Percentiles rank a stretch among this genome's conserved stretches.
These are phyloP conservation scores for Singerocomus rubriflavus DNA, from an alignment of 1,284 basidiomycete genomes.

Conservation along the genomic window DNA sequence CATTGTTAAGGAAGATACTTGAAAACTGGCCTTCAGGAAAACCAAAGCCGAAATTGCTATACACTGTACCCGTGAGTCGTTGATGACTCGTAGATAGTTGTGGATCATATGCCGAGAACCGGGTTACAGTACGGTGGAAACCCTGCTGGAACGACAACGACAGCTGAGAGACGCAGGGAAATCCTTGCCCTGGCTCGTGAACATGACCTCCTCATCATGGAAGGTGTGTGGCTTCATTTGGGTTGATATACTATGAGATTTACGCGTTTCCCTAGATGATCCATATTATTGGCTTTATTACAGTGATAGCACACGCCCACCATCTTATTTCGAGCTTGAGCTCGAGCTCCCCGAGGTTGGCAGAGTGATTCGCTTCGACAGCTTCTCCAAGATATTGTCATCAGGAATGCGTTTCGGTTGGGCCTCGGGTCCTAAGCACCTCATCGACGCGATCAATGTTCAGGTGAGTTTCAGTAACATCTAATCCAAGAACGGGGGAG, in stretches of 20 bases:
- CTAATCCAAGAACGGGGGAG: not conserved
- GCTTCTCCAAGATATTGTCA: slow-evolving; percentile 81
- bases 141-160: slow-evolving; percentile 74
- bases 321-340: slow-evolving; percentile 78
- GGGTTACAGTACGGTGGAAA: slow-evolving; percentile 66
- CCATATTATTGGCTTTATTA: slow-evolving; percentile 71
- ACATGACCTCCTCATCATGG: slow-evolving; percentile 76
- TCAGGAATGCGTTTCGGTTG: slow-evolving; percentile 79
- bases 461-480: slow-evolving; percentile 43
- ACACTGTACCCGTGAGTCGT: slow-evolving; percentile 65
- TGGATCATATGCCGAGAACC: not conserved
- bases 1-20: slow-evolving; percentile 59
- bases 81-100: not conserved
- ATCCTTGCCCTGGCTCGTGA: slow-evolving; percentile 69
- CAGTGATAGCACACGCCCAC: slow-evolving; percentile 53
- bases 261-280: slow-evolving; percentile 46
- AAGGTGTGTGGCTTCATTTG: slow-evolving; percentile 45
- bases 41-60: slow-evolving; percentile 74
- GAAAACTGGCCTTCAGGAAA: slow-evolving; percentile 71
- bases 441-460: slow-evolving; percentile 72
- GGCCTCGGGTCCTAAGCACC: slow-evolving; percentile 67
- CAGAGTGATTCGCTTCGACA: slow-evolving; percentile 78
- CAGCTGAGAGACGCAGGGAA: slow-evolving; percentile 66
- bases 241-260: not conserved
- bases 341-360: slow-evolving; percentile 54